Base-by-base conservation (phyloP, 495 filamentous ascomycete species). In the Penicillium pulvis region DNA sequence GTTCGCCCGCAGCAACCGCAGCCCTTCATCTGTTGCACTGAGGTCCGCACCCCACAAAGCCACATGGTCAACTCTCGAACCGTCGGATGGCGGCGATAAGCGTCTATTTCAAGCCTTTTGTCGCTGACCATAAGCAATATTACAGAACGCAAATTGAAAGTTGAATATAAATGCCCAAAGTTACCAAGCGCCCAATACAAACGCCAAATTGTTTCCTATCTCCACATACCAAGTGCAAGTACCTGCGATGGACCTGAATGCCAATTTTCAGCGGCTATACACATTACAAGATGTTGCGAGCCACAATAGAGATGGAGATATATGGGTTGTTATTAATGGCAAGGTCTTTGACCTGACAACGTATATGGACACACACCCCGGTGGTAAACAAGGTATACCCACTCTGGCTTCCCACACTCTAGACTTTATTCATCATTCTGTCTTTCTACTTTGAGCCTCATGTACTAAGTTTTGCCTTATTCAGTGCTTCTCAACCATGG, bases 321-420 rank as follows among this genome's bases (percentile, higher is more conserved):
- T 86, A 69, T 96, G 85, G 83, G 91, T 96, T 56, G 88, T 90
- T 64, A 83, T 92, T 58, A 84, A 84, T 58, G 92, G 89, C 44
- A 84, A 82, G 36, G 91, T 97, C n/a, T 97, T 95, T 72, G 91
- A 97, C 69, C 83, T 93, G 42, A 78, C 87, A 3, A 85, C 56
- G 20, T 66, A 69, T 2, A 35, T 71, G 8, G 50, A 52, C 6
- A 65, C 60, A 58, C 70, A 73, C 57, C 70, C 70, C 6, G 70
- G 70, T 17, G 68, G 70, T 20, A 75, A 72, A 47, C 35, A 39
- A 56, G 53, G 53, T 56, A 20, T 17, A 31, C 20, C 26, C 11
- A 33, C 7, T 9, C 4, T 28, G 28, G 6, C 28, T 28, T 28
- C 6, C 3, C 28, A 3, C 4, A 28, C 12, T 36, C 33, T 10